Conservation (phyloP, 1,284 basidiomycete species). For the Porphyrellus sp. region DNA sequence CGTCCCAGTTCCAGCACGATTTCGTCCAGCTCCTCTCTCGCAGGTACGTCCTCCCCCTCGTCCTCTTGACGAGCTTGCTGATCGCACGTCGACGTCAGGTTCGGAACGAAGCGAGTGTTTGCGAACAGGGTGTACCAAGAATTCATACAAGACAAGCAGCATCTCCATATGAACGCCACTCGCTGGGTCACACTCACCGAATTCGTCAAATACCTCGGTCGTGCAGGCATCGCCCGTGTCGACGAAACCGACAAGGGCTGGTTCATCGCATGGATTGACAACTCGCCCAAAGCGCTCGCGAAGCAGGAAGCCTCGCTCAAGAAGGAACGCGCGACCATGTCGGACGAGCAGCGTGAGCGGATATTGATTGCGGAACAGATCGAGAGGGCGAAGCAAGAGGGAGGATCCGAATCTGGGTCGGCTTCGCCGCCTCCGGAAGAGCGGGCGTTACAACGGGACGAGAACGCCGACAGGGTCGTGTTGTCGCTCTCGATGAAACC, state of each 20-base stretch:
- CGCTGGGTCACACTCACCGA: constrained; percentile 96
- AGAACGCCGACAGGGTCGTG: constrained; percentile 70
- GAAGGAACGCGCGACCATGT: constrained; percentile 88
- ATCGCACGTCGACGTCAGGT: constrained; percentile 56
- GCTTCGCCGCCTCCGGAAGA: constrained; percentile 45
- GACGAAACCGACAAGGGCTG: constrained; percentile 98
- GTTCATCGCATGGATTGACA: constrained; percentile 98
- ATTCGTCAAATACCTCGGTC: constrained; percentile 89
- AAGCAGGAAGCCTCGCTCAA: constrained; percentile 88
- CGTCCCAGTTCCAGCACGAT: constrained; percentile 85
- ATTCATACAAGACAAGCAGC: constrained; percentile 92
- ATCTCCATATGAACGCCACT: constrained; percentile 98
- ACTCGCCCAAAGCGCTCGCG: constrained; percentile 87
- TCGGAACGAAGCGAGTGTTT: constrained; percentile 89
- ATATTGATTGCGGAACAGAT: constrained; percentile 92
- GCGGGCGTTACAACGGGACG: constrained; percentile 69
- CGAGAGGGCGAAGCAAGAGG: constrained; percentile 69
- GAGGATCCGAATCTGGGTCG: constrained; percentile 36
- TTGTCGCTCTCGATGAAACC: constrained; percentile 64
- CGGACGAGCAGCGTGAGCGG: constrained; percentile 93
- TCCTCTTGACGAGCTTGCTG: not conserved
- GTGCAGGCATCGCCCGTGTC: constrained; percentile 84
- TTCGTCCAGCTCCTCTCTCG: constrained; percentile 88
- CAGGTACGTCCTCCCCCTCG: constrained; percentile 41
- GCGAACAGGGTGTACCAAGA: constrained; percentile 98